A percentile compares a stretch with the other conserved stretches of the same genome.
Conservation (phyloP, 495 filamentous ascomycete genomes). For the Viridothelium virens region DNA sequence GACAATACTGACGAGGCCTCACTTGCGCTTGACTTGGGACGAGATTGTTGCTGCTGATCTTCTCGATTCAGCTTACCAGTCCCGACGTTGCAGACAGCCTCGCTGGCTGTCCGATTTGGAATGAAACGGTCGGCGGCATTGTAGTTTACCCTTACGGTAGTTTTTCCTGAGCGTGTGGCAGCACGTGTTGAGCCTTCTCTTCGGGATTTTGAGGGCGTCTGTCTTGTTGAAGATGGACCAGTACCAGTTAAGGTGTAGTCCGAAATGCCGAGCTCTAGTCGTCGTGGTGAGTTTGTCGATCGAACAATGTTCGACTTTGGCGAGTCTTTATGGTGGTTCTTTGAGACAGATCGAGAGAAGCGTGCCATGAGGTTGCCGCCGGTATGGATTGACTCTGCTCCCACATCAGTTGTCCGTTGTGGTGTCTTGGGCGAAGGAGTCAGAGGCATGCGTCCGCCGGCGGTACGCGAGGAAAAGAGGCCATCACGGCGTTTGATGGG, state of each 20-base stretch:
- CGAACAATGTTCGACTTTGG: slow-evolving; percentile 91
- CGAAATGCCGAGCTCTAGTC: slow-evolving; percentile 86
- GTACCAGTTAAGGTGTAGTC: slow-evolving; percentile 88
- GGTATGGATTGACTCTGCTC: slow-evolving; percentile 52
- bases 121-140: slow-evolving; percentile 91
- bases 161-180: slow-evolving; percentile 58
- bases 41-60: slow-evolving; percentile 39
- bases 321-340: slow-evolving; percentile 57
- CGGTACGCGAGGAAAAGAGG: slow-evolving; percentile 85
- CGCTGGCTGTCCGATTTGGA: slow-evolving; percentile 81
- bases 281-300: slow-evolving; percentile 54
- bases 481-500: slow-evolving; percentile 89
- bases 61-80: slow-evolving; percentile 57
- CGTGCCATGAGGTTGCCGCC: slow-evolving; percentile 57
- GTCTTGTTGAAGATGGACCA: slow-evolving; percentile 45
- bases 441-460: slow-evolving; percentile 86
- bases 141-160: slow-evolving; percentile 49
- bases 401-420: slow-evolving; percentile 49
- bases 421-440: slow-evolving; percentile 81
- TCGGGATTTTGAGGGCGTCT: slow-evolving; percentile 63
- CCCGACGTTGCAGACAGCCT: slow-evolving; percentile 72
- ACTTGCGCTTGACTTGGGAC: slow-evolving; percentile 58
- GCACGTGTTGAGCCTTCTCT: slow-evolving; percentile 48
- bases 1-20: slow-evolving; percentile 68
- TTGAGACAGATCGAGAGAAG: slow-evolving; percentile 59